Evolutionary conservation across 305 asterid genomes (phyloP).

Genomic region (Fraxinus platypoda): DNA sequence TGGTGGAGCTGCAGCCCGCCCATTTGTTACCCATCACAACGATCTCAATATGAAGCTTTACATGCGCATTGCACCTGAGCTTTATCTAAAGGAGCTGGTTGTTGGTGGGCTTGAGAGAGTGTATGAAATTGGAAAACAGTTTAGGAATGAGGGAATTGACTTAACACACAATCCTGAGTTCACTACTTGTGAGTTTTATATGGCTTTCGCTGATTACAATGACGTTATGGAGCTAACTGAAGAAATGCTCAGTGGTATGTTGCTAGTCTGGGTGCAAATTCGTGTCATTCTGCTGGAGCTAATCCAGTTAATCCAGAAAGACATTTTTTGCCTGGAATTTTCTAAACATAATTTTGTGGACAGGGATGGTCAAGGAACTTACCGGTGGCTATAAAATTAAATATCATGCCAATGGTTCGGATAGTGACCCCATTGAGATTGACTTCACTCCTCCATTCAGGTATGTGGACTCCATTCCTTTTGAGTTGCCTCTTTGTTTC

Average conservation of each 20-base stretch:
- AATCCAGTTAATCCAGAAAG: background rate
- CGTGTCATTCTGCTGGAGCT: background rate
- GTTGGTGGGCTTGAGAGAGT: slow-evolving; percentile 84
- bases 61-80: slow-evolving; percentile 80
- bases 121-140: slow-evolving; percentile 76
- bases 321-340: background rate
- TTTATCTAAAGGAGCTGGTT: slow-evolving; percentile 66
- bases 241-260: slow-evolving; percentile 84
- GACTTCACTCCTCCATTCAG: slow-evolving; percentile 98
- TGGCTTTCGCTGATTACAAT: slow-evolving; percentile 77
- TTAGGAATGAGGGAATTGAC: slow-evolving; percentile 77
- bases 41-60: slow-evolving; percentile 61
- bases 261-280: slow-evolving; percentile 2
- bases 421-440: slow-evolving; percentile 75
- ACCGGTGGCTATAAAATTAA: slow-evolving; percentile 79
- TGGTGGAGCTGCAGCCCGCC: slow-evolving; percentile 82
- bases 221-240: slow-evolving; percentile 86
- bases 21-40: slow-evolving; percentile 76
- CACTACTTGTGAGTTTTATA: slow-evolving; percentile 77
- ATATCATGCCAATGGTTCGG: slow-evolving; percentile 79
- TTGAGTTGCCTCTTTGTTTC: background rate
- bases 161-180: slow-evolving; percentile 77
- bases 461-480: slow-evolving; percentile 28
- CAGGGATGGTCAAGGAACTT: slow-evolving; percentile 89
- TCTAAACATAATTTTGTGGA: slow-evolving; percentile 9